These are phyloP conservation scores for Penicillium pulvis DNA, from an alignment of 495 filamentous ascomycete species.

Conservation along the genomic window DNA sequence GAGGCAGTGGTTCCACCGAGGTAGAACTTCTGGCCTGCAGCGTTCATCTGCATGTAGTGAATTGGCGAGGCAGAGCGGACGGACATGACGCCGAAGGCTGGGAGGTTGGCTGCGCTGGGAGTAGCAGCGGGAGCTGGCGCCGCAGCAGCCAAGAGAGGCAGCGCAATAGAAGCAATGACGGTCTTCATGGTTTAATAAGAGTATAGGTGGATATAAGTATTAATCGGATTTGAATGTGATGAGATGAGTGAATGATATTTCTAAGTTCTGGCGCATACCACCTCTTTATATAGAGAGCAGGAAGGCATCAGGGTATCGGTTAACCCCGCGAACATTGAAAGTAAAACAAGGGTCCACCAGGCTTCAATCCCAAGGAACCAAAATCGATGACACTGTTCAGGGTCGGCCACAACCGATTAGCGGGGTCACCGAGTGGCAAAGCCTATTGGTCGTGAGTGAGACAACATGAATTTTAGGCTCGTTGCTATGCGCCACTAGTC, in stretches of 20 bases:
- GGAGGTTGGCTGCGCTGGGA: slow-evolving; percentile 16
- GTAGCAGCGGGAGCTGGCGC: slow-evolving; percentile 20
- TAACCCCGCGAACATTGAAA: slow-evolving; percentile 7
- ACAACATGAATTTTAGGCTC: slow-evolving; percentile 12
- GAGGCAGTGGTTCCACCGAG: slow-evolving; percentile 41
- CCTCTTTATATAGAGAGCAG: slow-evolving; percentile 1
- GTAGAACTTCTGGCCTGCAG: slow-evolving; percentile 42
- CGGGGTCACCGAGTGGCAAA: slow-evolving; percentile 13
- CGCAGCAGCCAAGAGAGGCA: slow-evolving; percentile 34
- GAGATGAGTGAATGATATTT: slow-evolving; percentile 2
- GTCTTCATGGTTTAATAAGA: slow-evolving; percentile 19
- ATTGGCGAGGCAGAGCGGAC: slow-evolving; percentile 44
- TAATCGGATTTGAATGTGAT: background rate
- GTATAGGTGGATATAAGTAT: background rate
- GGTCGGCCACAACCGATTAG: slow-evolving; percentile 5
- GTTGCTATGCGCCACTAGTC: background rate
- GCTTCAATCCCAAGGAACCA: background rate
- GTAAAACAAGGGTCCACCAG: slow-evolving; percentile 1
- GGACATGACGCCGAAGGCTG: slow-evolving; percentile 38
- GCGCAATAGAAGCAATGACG: slow-evolving; percentile 28
- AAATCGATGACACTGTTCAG: slow-evolving; percentile 9
- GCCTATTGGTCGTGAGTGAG: slow-evolving; percentile 16
- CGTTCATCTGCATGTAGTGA: slow-evolving; percentile 43
- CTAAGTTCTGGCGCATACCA: background rate
- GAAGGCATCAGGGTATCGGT: background rate